These are phyloP conservation scores for Paramecium biaurelia DNA, from an alignment of 73 alveolate species.

Conservation along the genomic window DNA sequence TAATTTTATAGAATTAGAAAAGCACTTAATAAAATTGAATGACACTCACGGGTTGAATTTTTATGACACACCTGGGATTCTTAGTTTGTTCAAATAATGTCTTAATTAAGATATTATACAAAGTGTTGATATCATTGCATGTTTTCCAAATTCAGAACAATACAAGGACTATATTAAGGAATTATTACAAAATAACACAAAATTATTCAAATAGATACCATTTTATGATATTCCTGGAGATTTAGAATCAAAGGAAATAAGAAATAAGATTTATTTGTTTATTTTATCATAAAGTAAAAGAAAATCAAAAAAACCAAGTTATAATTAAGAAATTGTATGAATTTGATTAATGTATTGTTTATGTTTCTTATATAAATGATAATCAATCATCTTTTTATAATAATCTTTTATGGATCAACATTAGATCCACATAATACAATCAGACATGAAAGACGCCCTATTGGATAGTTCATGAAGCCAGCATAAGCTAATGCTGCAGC, in stretches of 20 bases:
- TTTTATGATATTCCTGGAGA: conserved; percentile 1
- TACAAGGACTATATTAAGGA: conserved; percentile 19
- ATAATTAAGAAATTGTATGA: conserved; percentile 12
- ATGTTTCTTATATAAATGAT: background rate
- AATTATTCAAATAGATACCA: background rate
- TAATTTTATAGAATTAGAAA: background rate
- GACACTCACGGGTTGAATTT: background rate
- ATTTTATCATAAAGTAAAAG: background rate
- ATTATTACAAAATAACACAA: background rate
- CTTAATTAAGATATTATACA: background rate
- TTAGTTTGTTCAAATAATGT: conserved; percentile 20
- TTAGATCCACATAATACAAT: conserved; percentile 33
- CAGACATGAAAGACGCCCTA: background rate
- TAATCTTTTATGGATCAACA: background rate
- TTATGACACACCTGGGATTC: conserved; percentile 38
- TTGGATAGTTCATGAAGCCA: background rate
- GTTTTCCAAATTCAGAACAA: background rate
- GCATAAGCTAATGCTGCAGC: conserved; percentile 47
- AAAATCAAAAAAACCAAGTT: conserved; percentile 39
- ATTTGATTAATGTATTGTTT: background rate
- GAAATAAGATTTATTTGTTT: background rate
- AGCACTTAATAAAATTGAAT: conserved; percentile 23
- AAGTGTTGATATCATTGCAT: conserved; percentile 9
- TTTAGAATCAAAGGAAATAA: background rate
- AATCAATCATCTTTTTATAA: background rate